Percentiles rank a stretch among this genome's conserved stretches.
Conservation (phyloP, 139 green algal genomes). For the Auxenochlorella pyrenoidosa region DNA sequence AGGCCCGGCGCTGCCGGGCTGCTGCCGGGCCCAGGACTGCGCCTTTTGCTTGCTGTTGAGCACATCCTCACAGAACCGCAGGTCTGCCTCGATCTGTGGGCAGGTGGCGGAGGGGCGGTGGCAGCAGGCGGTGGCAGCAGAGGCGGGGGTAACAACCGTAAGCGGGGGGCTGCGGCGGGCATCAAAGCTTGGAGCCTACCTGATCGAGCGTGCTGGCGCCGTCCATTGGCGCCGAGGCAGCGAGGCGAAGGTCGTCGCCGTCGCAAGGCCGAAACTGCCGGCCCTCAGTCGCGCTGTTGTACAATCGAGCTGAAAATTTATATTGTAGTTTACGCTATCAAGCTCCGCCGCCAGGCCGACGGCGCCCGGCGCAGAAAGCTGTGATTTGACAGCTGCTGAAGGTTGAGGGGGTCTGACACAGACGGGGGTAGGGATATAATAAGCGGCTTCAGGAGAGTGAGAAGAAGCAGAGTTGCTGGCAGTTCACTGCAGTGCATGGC, state of each 20-base stretch:
- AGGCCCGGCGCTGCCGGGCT: background rate
- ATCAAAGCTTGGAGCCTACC: background rate
- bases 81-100: constrained; percentile 30
- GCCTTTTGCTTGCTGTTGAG: background rate
- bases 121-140: background rate
- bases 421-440: too few relatives aligned
- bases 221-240: background rate
- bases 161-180: background rate
- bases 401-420: too few relatives aligned
- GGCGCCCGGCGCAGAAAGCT: too few relatives aligned
- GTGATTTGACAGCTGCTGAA: too few relatives aligned
- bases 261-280: background rate
- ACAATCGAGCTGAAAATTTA: too few relatives aligned
- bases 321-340: too few relatives aligned
- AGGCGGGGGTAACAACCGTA: background rate
- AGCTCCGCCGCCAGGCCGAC: too few relatives aligned
- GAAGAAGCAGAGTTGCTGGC: too few relatives aligned
- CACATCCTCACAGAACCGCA: constrained; percentile 34
- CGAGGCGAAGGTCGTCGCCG: background rate
- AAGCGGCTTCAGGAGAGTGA: too few relatives aligned
- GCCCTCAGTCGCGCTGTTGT: background rate
- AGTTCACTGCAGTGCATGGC: too few relatives aligned
- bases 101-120: background rate
- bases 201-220: constrained; percentile 8
- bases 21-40: background rate